A percentile compares a stretch with the other conserved stretches of the same genome.
These are phyloP conservation scores for Coffea eugenioides DNA, from an alignment of 257 asterid genomes.

Conservation along the genomic window DNA sequence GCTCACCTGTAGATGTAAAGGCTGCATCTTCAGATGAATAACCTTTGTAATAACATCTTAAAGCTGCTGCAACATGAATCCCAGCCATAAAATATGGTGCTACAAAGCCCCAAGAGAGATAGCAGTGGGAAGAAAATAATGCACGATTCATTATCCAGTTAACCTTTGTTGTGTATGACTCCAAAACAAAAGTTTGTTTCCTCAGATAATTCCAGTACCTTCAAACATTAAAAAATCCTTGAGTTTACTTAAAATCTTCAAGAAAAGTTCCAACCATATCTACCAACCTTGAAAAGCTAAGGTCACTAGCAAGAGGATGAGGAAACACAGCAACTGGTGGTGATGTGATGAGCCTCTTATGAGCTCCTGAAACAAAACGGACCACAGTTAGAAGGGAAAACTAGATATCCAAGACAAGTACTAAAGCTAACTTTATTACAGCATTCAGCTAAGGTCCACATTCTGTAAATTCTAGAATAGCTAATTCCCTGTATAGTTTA, in stretches of 20 bases:
- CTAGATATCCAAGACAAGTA: not conserved
- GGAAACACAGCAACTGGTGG: slow-evolving; percentile 99
- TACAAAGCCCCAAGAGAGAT: slow-evolving; percentile 95
- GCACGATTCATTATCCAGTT: slow-evolving; percentile 98
- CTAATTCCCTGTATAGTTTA: not conserved
- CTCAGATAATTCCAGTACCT: slow-evolving; percentile 99
- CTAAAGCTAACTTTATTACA: not conserved
- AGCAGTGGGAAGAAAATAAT: slow-evolving; percentile 79
- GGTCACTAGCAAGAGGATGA: slow-evolving; percentile 96
- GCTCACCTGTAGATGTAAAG: slow-evolving; percentile 67
- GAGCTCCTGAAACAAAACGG: slow-evolving; percentile 56
- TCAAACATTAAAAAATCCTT: slow-evolving; percentile 19
- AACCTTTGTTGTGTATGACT: slow-evolving; percentile 77
- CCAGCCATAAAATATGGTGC: slow-evolving; percentile 75
- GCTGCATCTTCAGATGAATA: slow-evolving; percentile 51
- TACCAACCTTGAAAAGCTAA: slow-evolving; percentile 84
- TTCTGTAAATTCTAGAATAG: not conserved
- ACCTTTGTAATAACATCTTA: slow-evolving; percentile 55
- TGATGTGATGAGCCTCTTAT: slow-evolving; percentile 82
- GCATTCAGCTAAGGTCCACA: not conserved
- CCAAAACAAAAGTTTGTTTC: slow-evolving; percentile 97
- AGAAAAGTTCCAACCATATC: slow-evolving; percentile 11
- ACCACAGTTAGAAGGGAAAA: slow-evolving; percentile 16
- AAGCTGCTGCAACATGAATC: slow-evolving; percentile 71
- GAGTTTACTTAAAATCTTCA: slow-evolving; percentile 20